Evolutionary conservation across 495 filamentous ascomycete genomes (phyloP).

Genomic region (Achaetomiella virescens): DNA sequence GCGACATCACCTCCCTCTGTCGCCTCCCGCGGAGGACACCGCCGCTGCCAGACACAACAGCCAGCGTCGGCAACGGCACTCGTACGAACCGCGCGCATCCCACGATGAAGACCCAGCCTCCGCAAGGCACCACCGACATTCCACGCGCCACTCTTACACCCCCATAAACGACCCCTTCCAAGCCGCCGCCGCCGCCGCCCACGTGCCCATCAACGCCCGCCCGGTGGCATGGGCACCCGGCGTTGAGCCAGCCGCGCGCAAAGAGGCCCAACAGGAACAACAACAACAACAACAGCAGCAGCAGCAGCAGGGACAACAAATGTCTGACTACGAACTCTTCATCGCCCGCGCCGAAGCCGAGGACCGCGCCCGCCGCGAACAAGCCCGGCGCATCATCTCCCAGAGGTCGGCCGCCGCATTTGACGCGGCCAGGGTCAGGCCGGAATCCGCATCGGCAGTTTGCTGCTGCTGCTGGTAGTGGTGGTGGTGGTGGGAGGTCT

Average conservation of each 20-base stretch:
- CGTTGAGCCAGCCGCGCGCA: neutral
- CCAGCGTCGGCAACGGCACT: neutral
- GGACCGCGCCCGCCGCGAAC: constrained; percentile 18
- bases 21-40: constrained; percentile 1
- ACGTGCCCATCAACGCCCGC: neutral
- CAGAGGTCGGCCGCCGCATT: constrained; percentile 6
- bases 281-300: neutral
- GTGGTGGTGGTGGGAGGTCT: neutral
- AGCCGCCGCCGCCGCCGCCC: neutral
- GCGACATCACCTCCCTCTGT: constrained; percentile 1
- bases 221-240: neutral
- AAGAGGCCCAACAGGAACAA: neutral
- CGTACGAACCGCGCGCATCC: neutral
- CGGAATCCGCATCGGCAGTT: constrained; percentile 23
- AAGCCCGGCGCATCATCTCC: constrained; percentile 10
- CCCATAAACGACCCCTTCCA: constrained; percentile 6
- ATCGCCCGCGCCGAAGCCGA: constrained; percentile 25
- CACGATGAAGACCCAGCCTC: neutral
- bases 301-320: neutral
- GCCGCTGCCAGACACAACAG: neutral
- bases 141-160: neutral
- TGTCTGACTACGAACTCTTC: constrained; percentile 26
- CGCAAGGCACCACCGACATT: neutral
- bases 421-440: constrained; percentile 2
- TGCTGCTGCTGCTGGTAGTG: neutral